These are phyloP conservation scores for Nakazawaea wickerhamii DNA, from an alignment of 805 yeast species.

Conservation along the genomic window DNA sequence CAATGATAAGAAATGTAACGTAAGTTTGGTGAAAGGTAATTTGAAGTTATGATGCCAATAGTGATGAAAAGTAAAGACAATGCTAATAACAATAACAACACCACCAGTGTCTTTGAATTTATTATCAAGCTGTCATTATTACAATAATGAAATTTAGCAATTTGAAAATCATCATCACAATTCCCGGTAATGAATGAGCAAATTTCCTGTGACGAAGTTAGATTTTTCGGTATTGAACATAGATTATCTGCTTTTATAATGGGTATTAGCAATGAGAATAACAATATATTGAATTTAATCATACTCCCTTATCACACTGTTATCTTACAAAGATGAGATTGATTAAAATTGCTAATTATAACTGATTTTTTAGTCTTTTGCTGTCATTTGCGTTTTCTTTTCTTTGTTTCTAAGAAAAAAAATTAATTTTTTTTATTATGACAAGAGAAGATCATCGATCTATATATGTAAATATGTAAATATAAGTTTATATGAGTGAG, in stretches of 20 bases:
- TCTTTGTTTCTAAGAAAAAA: not conserved
- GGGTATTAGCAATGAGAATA: not conserved
- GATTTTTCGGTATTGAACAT: not conserved
- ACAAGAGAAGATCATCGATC: too few relatives aligned
- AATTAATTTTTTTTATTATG: too few relatives aligned
- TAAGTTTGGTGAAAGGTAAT: conserved; percentile 75
- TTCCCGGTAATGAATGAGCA: conserved; percentile 3
- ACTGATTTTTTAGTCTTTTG: not conserved
- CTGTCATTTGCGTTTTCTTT: not conserved
- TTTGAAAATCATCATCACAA: conserved; percentile 1
- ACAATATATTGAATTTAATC: not conserved
- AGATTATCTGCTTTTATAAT: not conserved
- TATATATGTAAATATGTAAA: not conserved
- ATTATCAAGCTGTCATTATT: not conserved
- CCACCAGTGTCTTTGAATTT: conserved; percentile 2
- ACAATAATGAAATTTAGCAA: conserved; percentile 6
- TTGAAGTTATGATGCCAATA: conserved; percentile 78
- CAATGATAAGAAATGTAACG: conserved; percentile 57
- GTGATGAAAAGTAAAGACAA: conserved; percentile 46
- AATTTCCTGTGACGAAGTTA: not conserved
- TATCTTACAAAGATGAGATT: too few relatives aligned
- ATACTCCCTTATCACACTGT: too few relatives aligned
- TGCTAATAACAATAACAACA: conserved; percentile 12
- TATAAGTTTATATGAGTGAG: not conserved
- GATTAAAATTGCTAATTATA: not conserved